A percentile compares a stretch with the other conserved stretches of the same genome.
phyloP scores from a whole-genome alignment of 208 protist genomes.

The Wallacemonas collosoma region DNA sequence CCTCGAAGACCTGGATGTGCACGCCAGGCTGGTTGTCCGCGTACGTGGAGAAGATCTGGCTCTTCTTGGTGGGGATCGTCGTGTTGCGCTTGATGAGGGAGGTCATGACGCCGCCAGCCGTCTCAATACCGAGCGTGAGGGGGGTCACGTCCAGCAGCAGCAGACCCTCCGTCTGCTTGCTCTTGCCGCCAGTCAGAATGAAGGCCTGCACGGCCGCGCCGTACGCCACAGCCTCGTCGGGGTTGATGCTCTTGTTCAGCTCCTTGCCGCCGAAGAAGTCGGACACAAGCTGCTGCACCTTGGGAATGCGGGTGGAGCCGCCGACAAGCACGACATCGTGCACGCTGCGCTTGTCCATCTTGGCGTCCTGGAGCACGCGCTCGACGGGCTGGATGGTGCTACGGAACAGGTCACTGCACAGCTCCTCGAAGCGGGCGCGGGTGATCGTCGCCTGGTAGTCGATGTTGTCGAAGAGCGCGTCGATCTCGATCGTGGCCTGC shows the following conservation, averaged over 20 bases:
- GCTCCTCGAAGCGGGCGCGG: slow-evolving; percentile 98
- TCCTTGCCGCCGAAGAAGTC: slow-evolving; percentile 71
- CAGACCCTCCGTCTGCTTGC: slow-evolving; percentile 90
- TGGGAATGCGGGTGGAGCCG: slow-evolving; percentile 97
- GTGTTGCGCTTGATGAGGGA: slow-evolving; percentile 88
- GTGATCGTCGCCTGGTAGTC: slow-evolving; percentile 97
- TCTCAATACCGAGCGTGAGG: slow-evolving; percentile 96
- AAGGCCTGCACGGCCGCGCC: slow-evolving; percentile 99
- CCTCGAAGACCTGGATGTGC: slow-evolving; percentile 99
- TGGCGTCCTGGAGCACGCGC: slow-evolving; percentile 87
- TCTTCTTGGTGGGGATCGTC: slow-evolving; percentile 80
- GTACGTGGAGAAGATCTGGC: slow-evolving; percentile 97
- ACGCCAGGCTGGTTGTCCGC: slow-evolving; percentile 99
- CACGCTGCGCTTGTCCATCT: slow-evolving; percentile 76
- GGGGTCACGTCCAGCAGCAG: slow-evolving; percentile 96
- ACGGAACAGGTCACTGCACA: slow-evolving; percentile 84
- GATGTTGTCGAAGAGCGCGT: slow-evolving; percentile 93
- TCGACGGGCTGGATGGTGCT: slow-evolving; percentile 76
- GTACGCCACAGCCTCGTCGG: slow-evolving; percentile 98
- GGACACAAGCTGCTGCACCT: slow-evolving; percentile 90
- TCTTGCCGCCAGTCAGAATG: slow-evolving; percentile 83
- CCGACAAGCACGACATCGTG: slow-evolving; percentile 95
- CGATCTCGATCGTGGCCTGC: slow-evolving; percentile 94
- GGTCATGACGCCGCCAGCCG: slow-evolving; percentile 95
- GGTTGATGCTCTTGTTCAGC: slow-evolving; percentile 94